Conservation (phyloP, 176 grass and related monocot genomes). For the Rhynchospora breviuscula region DNA sequence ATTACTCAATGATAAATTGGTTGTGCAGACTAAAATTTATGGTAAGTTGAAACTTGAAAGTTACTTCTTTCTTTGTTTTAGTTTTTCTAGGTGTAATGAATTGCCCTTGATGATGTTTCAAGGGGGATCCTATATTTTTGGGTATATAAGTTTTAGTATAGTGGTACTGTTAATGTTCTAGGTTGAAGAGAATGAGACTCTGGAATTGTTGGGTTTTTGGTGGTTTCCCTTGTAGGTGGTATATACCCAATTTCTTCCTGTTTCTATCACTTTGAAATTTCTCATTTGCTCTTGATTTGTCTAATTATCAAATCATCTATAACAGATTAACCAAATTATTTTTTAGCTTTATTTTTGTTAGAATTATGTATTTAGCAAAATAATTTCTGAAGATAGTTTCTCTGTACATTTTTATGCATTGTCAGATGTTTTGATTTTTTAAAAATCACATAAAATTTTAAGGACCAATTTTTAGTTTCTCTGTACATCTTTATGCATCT, state of each 20-base stretch:
- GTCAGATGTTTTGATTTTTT: neutral
- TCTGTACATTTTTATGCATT: neutral
- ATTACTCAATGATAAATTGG: neutral
- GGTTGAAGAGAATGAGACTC: neutral
- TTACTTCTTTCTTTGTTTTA: neutral
- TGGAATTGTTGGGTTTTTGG: neutral
- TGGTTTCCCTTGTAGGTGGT: neutral
- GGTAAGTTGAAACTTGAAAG: neutral
- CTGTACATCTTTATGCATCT: neutral
- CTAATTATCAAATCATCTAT: neutral
- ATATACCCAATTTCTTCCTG: neutral
- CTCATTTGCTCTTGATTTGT: conserved; percentile 4
- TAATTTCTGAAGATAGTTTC: neutral
- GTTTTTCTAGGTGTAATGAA: neutral
- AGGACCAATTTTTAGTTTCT: neutral
- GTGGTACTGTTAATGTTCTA: neutral
- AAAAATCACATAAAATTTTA: neutral
- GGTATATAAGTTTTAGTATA: neutral
- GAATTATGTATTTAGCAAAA: neutral
- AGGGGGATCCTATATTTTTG: neutral
- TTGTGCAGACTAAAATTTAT: neutral
- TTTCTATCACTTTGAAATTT: neutral
- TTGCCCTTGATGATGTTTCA: neutral
- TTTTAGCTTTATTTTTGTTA: neutral
- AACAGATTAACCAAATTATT: neutral